These are phyloP conservation scores for Oryza glumipatula DNA, from an alignment of 176 grass and related monocot genomes.

Conservation along the genomic window DNA sequence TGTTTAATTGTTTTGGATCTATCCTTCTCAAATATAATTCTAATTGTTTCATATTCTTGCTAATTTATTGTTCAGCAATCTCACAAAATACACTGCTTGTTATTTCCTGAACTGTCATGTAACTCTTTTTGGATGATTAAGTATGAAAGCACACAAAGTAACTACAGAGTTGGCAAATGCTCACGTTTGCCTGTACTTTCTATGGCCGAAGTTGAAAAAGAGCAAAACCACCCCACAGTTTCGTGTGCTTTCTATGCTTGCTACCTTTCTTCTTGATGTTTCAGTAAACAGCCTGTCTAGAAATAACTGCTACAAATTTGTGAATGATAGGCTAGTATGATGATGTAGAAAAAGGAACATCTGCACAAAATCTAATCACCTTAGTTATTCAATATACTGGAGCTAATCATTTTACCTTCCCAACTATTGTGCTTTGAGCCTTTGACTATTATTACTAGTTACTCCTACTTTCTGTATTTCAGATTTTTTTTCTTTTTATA, in stretches of 20 bases:
- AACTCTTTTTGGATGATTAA: background rate
- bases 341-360: conserved; percentile 10
- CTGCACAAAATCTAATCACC: background rate
- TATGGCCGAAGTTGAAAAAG: background rate
- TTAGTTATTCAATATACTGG: background rate
- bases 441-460: conserved; percentile 3
- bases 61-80: background rate
- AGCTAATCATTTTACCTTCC: conserved; percentile 19
- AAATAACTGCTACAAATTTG: conserved; percentile 15
- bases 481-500: background rate
- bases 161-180: background rate
- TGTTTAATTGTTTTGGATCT: background rate
- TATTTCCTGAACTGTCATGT: background rate
- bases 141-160: background rate
- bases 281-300: background rate
- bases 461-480: conserved; percentile 14
- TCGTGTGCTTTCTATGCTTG: background rate
- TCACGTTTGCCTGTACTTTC: background rate
- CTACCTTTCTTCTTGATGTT: background rate
- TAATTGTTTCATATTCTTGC: conserved; percentile 3
- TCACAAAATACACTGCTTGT: background rate
- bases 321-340: background rate
- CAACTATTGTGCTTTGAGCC: background rate
- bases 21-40: background rate
- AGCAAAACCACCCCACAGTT: background rate